A percentile compares a stretch with the other conserved stretches of the same genome.
These are phyloP conservation scores for Teratosphaeriaceae sp. DNA, from an alignment of 2,329 filamentous ascomycete genomes.

Conservation along the genomic window DNA sequence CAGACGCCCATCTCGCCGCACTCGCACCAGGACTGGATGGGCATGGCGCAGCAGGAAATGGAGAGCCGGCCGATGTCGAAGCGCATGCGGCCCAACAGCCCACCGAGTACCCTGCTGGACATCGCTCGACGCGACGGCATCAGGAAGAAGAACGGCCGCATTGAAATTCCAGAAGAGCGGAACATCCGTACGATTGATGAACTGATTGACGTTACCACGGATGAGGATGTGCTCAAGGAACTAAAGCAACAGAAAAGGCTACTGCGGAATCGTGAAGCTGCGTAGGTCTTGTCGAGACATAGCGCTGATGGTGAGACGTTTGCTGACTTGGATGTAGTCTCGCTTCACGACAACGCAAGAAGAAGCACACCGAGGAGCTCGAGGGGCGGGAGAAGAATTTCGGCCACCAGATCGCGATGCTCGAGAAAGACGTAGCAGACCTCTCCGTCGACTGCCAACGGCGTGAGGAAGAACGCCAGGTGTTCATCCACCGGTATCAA, in stretches of 20 bases:
- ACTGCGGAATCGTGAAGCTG: conserved; percentile 90
- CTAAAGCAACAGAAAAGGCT: conserved; percentile 97
- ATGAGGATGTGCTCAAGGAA: conserved; percentile 94
- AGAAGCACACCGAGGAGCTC: conserved; percentile 92
- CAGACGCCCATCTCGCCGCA: conserved; percentile 55
- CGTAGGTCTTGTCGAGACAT: conserved; percentile 54
- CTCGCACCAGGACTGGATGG: conserved; percentile 54
- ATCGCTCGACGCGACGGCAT: conserved; percentile 72
- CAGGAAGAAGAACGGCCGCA: conserved; percentile 97
- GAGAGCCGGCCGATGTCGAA: conserved; percentile 42
- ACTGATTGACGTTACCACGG: conserved; percentile 77
- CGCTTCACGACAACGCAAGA: conserved; percentile 95
- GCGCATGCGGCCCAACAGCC: conserved; percentile 60
- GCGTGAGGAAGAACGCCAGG: conserved; percentile 24
- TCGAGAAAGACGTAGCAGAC: conserved; percentile 70
- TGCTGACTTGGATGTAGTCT: conserved; percentile 41
- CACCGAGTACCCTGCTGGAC: conserved; percentile 41
- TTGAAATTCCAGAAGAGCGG: conserved; percentile 91
- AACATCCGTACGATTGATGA: conserved; percentile 93
- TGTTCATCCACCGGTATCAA: conserved; percentile 63
- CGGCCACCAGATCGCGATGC: conserved; percentile 64
- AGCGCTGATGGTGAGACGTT: neutral
- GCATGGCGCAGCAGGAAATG: conserved; percentile 45
- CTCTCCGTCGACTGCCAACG: conserved; percentile 50
- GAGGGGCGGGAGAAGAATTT: conserved; percentile 96